Evolutionary conservation across 768 basidiomycete genomes (phyloP), one percentile per base, ranked within the genome.

Genomic region (Naematelia encephala): DNA sequence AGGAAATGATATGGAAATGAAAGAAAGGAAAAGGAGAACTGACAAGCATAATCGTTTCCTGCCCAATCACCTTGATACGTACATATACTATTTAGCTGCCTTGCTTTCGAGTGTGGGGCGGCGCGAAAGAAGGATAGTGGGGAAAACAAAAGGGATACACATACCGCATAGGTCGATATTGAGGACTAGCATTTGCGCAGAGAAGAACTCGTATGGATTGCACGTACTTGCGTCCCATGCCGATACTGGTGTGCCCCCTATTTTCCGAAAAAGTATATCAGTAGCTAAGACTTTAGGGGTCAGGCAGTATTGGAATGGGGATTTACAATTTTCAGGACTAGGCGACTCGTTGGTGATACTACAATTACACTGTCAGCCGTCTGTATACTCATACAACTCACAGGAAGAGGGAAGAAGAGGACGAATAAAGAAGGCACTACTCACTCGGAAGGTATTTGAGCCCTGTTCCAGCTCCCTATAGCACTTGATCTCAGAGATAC

Each of bases 401-500:
- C n/a, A n/a, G n/a, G n/a, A n/a, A n/a, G n/a, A n/a, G n/a, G n/a
- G n/a, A n/a, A n/a, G n/a, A n/a, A n/a, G n/a, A n/a, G 34, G 34
- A 39, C 8, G 34, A 42, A 46, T 8, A 14, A 29, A 23, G 47
- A 21, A 46, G 10, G 23, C n/a, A n/a, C n/a, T n/a, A 19, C 72
- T 61, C 56, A 76, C 74, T 75, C 75, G 12, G 29, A 11, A 2
- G 75, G 75, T n/a, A 77, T 72, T 11, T 61, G 43, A 23, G 56
- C 63, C 51, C 75, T 48, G n/a, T 63, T 65, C 72, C 74, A 77
- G 22, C 72, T 72, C 73, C 70, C 73, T 74, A 48, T n/a, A n/a
- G n/a, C n/a, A n/a, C 19, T 19, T 21, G 22, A 53, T 16, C 28
- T 4, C 21, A 4, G 13, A 12, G 21, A 49, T 23, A 26, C 8